Evolutionary conservation across 495 filamentous ascomycete genomes (phyloP).

Genomic region (Neurospora sp.): DNA sequence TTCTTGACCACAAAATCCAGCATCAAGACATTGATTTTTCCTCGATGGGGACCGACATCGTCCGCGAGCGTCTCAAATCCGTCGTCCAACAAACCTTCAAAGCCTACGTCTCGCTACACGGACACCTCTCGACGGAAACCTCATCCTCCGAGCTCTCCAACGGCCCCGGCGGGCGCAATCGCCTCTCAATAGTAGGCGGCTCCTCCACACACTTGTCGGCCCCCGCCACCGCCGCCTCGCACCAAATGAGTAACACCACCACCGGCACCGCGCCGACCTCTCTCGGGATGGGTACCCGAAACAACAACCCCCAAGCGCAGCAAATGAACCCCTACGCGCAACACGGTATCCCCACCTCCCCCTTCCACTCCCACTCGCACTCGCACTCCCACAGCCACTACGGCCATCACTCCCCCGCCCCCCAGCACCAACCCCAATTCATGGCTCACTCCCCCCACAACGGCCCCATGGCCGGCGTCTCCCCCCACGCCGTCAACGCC

Average conservation of each 20-base stretch:
- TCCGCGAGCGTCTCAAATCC: constrained; percentile 10
- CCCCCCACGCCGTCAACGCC: not conserved
- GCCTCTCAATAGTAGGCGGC: not conserved
- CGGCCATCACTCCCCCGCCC: not conserved
- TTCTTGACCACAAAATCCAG: constrained; percentile 16
- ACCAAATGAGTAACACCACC: constrained; percentile 5
- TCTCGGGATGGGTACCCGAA: constrained; percentile 1
- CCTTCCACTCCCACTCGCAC: not conserved
- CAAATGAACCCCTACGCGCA: not conserved
- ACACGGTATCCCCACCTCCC: not conserved
- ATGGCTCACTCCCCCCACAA: not conserved
- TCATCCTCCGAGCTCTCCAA: constrained; percentile 8
- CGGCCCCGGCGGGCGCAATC: not conserved
- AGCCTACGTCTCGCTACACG: constrained; percentile 10
- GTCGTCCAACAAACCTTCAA: constrained; percentile 13
- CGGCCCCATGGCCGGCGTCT: not conserved
- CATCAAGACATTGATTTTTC: constrained; percentile 15
- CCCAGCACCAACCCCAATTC: not conserved
- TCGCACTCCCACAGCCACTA: not conserved
- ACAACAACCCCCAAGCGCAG: not conserved
- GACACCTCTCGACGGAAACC: constrained; percentile 7
- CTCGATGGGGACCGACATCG: not conserved
- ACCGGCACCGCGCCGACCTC: constrained; percentile 7
- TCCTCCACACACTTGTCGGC: constrained; percentile 9
- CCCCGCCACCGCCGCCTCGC: constrained; percentile 6